Percentiles rank a stretch among this genome's conserved stretches.
Conservation (phyloP, 768 basidiomycete species). For the Phallus indusiatus region DNA sequence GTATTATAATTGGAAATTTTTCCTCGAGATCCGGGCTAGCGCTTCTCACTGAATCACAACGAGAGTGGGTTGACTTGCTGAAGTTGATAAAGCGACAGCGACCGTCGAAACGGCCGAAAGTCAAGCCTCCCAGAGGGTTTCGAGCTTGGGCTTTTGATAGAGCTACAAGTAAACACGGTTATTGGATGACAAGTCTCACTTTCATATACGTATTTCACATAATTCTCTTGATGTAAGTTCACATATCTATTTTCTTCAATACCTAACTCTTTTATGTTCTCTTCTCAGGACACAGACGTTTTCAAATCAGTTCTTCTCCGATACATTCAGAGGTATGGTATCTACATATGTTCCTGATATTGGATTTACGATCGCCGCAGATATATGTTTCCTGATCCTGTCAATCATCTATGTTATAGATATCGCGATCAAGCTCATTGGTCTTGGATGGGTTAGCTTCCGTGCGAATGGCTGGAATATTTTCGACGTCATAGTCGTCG, state of each 20-base stretch:
- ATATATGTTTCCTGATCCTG: constrained; percentile 65
- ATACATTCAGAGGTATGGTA: constrained; percentile 47
- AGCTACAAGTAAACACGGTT: constrained; percentile 85
- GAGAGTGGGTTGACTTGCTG: constrained; percentile 90
- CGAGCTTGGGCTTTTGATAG: constrained; percentile 88
- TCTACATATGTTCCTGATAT: constrained; percentile 10
- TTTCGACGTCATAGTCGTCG: constrained; percentile 75
- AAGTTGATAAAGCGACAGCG: constrained; percentile 80
- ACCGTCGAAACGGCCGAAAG: constrained; percentile 73
- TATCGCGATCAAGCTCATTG: constrained; percentile 65
- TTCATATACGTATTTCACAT: constrained; percentile 75
- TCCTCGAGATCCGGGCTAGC: constrained; percentile 79
- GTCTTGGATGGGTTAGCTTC: constrained; percentile 79
- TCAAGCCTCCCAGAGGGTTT: constrained; percentile 41
- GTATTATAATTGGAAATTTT: constrained; percentile 95
- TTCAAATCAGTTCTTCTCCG: constrained; percentile 36
- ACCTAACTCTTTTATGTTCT: background rate
- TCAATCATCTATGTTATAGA: constrained; percentile 70
- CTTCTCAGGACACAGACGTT: constrained; percentile 73
- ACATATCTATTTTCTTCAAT: background rate
- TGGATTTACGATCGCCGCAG: constrained; percentile 28
- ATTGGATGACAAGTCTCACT: constrained; percentile 82
- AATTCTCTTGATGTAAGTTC: constrained; percentile 64
- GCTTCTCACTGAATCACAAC: constrained; percentile 74
- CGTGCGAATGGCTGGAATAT: constrained; percentile 90